Base-by-base conservation (phyloP, 768 basidiomycete species). In the Pleurotus eryngii region DNA sequence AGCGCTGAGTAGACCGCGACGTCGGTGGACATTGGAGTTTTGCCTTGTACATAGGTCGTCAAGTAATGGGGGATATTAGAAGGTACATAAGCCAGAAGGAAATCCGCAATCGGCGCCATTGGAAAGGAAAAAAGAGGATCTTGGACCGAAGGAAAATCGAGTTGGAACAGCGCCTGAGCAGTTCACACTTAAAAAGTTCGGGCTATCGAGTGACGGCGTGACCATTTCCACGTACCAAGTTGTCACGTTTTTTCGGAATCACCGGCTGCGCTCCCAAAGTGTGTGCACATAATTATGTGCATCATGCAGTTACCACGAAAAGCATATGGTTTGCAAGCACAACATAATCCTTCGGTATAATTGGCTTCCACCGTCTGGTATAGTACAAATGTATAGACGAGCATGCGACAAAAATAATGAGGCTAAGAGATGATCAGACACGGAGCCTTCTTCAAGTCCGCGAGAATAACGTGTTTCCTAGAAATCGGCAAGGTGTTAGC, bases 11-110 rank as follows among this genome's bases (percentile, higher is more conserved):
- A 68, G 55, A 98, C 96, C 61, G 81, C 80, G 58, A 84, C 80
- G 72, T 76, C 86, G 64, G 93, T 96, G 27, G 90, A 92, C 56
- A 98, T 71, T 11, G 95, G 95, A 0, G 92, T 89, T 62, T 78
- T 71, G 49, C 90, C 92, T 26, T 77, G 78, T 61, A 90, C 81
- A 80, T 89, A 95, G 55, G 78, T 75, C 35, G 73, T 79, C 47
- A 81, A 75, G 67, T 86, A 77, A 37, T 63, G 68, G 18, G 89
- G 87, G 57, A 89, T 74, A 57, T 80, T 75, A 62, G 58, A 59
- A 37, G 87, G 85, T 61, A 83, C 70, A 66, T 78, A 61, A 43
- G 81, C 72, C 67, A 87, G 74, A 63, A 92, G 77, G 64, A 88
- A 74, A 70, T 90, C 87, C 63, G 90, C 87, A 72, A 92, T 81